Base-by-base conservation (phyloP, 2,329 filamentous ascomycete species). In the Ustilaginoidea virens region DNA sequence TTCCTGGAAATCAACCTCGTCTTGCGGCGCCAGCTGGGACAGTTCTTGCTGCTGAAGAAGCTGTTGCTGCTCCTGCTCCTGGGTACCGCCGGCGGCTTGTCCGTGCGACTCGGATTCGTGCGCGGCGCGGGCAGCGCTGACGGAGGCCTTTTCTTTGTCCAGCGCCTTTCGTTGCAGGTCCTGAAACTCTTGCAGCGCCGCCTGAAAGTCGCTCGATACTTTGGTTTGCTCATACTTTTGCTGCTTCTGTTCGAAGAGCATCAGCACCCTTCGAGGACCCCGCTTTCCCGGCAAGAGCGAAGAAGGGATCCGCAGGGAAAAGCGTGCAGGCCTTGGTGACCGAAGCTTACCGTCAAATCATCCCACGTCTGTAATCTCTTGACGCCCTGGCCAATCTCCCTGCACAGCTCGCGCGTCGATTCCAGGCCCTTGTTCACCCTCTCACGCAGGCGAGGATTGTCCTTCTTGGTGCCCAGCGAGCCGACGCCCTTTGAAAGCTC, bases 171-270 rank as follows among this genome's bases (percentile, higher is more conserved):
- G 74, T 56, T 96, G 90, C n/a, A 96, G 71, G 31, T 67, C 67
- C 58, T 96, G 87, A 56, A 98, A 98, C 44, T 94, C 86, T 42
- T 77, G 73, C 33, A 96, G 71, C 27, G 81, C 80, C 20, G 80
- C 70, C 48, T 86, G 80, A 61, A 96, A 94, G 51, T 96, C 86
- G 47, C 82, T 80, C 36, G 83, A 87, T 19, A 98, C 69, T 53
- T 96, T 96, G 42, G 87, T 81, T 47, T 94, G 87, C 14, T 85
- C 90, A 61, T 92, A 96, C 55, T 87, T 92, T 62, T 98, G 90
- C 31, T 83, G 80, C 35, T 87, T 82, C 83, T 93, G 35, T 11
- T 12, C 7, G 18, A 25, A 23, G 33, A 17, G 7, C 18, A 30
- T 29, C 13, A 33, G 8, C n/a, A n/a, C n/a, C n/a, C n/a, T n/a